These are phyloP conservation scores for Salix brachista DNA, from an alignment of 345 rosid species.

Conservation along the genomic window DNA sequence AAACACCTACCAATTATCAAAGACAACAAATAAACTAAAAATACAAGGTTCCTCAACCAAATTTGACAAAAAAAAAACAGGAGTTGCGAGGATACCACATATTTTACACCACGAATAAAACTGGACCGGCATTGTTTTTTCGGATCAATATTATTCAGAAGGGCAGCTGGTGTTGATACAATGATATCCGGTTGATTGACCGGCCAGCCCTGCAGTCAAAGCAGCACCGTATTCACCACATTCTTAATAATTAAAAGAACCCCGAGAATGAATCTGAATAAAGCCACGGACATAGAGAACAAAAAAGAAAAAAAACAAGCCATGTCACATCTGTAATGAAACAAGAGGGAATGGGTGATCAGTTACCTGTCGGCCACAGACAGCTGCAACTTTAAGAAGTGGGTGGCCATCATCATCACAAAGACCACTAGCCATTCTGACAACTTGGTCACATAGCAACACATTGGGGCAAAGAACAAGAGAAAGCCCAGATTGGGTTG, in stretches of 20 bases:
- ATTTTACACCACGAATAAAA: slow-evolving; percentile 64
- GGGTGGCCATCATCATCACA: slow-evolving; percentile 60
- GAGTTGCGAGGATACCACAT: slow-evolving; percentile 50
- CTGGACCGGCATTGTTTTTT: slow-evolving; percentile 43
- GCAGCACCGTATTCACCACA: background rate
- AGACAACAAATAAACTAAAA: background rate
- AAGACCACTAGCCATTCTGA: slow-evolving; percentile 74
- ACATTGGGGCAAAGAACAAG: slow-evolving; percentile 92
- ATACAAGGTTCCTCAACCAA: background rate
- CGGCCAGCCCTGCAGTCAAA: slow-evolving; percentile 84
- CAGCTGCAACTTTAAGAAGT: slow-evolving; percentile 56
- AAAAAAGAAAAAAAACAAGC: background rate
- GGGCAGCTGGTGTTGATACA: slow-evolving; percentile 89
- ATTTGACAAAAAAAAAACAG: background rate
- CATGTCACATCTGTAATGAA: background rate
- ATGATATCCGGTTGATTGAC: slow-evolving; percentile 60
- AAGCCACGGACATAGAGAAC: background rate
- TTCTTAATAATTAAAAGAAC: background rate
- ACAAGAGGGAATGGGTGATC: background rate
- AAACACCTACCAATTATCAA: slow-evolving; percentile 56
- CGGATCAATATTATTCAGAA: slow-evolving; percentile 70
- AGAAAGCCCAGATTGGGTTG: slow-evolving; percentile 25
- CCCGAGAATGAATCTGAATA: background rate
- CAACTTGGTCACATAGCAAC: slow-evolving; percentile 86
- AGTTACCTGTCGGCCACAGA: slow-evolving; percentile 75